These are phyloP conservation scores for Tetrapyrgos nigripes DNA, from an alignment of 1,284 basidiomycete species.

Conservation along the genomic window DNA sequence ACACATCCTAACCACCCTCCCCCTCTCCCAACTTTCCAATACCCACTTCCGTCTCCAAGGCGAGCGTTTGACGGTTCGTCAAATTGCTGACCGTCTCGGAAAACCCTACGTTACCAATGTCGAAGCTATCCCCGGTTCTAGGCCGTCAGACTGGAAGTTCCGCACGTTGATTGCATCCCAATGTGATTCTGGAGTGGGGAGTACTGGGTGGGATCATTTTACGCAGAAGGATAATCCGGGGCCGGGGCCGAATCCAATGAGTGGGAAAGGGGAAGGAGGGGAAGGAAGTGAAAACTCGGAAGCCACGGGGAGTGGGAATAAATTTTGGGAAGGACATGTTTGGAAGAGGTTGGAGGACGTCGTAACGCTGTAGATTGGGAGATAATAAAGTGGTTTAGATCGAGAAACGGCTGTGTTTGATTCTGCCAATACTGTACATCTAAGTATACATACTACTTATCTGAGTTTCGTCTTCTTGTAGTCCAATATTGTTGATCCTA, in stretches of 20 bases:
- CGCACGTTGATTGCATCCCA: slow-evolving; percentile 19
- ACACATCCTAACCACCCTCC: slow-evolving; percentile 3
- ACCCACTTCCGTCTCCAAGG: slow-evolving; percentile 34
- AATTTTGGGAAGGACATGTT: slow-evolving; percentile 29
- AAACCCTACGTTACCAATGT: slow-evolving; percentile 23
- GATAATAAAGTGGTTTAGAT: too few species aligned
- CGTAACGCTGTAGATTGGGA: neutral
- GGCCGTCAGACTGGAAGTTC: slow-evolving; percentile 7
- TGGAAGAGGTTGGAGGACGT: slow-evolving; percentile 24
- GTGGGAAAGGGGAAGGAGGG: slow-evolving; percentile 6
- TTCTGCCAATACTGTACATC: too few species aligned
- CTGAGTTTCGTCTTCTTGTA: too few species aligned
- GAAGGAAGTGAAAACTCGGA: slow-evolving; percentile 19
- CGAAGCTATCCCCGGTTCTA: slow-evolving; percentile 25
- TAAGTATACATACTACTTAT: too few species aligned
- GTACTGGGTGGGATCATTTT: slow-evolving; percentile 26
- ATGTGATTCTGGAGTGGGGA: slow-evolving; percentile 22
- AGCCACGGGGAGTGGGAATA: slow-evolving; percentile 25
- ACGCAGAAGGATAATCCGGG: neutral
- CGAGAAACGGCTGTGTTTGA: too few species aligned
- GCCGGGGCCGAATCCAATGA: too few species aligned
- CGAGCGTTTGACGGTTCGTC: slow-evolving; percentile 27
- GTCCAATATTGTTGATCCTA: too few species aligned
- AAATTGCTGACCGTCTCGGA: slow-evolving; percentile 25
- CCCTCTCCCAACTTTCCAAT: slow-evolving; percentile 21